Base-by-base conservation (phyloP, 352 stramenopile species). In the Pythium plurisporium region DNA sequence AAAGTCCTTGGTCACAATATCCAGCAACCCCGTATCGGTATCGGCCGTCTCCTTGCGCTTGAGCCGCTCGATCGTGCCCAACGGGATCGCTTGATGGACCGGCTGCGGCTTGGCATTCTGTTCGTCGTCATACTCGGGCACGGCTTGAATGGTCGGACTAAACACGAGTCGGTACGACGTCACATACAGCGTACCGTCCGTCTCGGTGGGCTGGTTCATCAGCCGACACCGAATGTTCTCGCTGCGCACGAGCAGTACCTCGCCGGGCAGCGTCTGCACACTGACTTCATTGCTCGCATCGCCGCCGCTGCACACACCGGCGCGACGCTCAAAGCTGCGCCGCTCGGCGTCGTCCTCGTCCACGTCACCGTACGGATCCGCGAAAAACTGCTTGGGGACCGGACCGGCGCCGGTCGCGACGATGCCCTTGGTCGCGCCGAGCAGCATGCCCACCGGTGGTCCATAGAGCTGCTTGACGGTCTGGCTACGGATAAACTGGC, bases 131-230 rank as follows among this genome's bases (percentile, higher is more conserved):
- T 46, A 59, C 29, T 51, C 34, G 20, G 41, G 31, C 5, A 65
- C 29, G 29, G 61, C 23, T 11, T 41, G 37, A 4, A 70, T 43
- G 33, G 66, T 61, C 10, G 82, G 79, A 27, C 71, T 88, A 55
- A 94, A 92, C 8, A 94, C 71, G 33, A 94, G 68, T 40, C 84
- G 75, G 61, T 86, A 94, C 57, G 87, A 91, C 19, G 79, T 94
- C 43, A 92, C 73, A 50, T 86, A 91, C 15, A 94, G 58, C 29
- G 64, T 91, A 0, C 84, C 82, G 0, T 66, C 25, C 15, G 40
- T 53, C 7, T 62, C 45, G 6, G 29, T n/a, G 25, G 20, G 43
- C 26, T 70, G 55, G 58, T 87, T 74, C 41, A 88, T 62, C 31
- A 88, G 79, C 4, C 73, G 62, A 14, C 86, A 67, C 1, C 67